Evolutionary conservation across 2,329 filamentous ascomycete genomes (phyloP).

Genomic region (Orbilia blumenaviensis): DNA sequence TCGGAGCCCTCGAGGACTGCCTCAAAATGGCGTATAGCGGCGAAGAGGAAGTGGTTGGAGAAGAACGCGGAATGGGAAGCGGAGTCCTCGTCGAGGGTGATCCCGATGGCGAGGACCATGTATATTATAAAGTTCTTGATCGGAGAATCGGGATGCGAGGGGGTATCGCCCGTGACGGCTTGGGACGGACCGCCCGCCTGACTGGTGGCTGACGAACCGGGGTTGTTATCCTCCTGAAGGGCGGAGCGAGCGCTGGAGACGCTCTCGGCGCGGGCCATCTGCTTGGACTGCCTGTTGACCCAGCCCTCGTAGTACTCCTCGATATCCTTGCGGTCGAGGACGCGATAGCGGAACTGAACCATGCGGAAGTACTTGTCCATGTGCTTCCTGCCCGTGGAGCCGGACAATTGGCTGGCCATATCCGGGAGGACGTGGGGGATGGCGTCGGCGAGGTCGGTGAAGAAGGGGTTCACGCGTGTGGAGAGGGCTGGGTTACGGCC

Average conservation of each 20-base stretch:
- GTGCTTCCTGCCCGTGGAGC: constrained; percentile 46
- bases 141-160: constrained; percentile 44
- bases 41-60: constrained; percentile 52
- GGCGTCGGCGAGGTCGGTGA: constrained; percentile 53
- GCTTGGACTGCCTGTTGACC: constrained; percentile 50
- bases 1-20: constrained; percentile 51
- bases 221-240: constrained; percentile 33
- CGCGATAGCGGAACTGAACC: constrained; percentile 50
- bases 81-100: constrained; percentile 50
- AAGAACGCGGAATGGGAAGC: constrained; percentile 49
- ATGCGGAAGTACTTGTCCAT: constrained; percentile 54
- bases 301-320: constrained; percentile 52
- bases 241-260: constrained; percentile 40
- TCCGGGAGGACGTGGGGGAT: constrained; percentile 52
- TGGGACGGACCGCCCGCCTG: constrained; percentile 20
- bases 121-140: constrained; percentile 54
- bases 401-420: constrained; percentile 52
- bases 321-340: constrained; percentile 47
- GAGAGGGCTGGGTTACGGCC: constrained; percentile 50
- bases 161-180: constrained; percentile 16
- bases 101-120: constrained; percentile 52
- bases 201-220: constrained; percentile 23
- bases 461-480: constrained; percentile 47
- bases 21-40: constrained; percentile 51
- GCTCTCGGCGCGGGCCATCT: constrained; percentile 35